Percentiles rank a stretch among this genome's conserved stretches.
These are phyloP conservation scores for Plasmodium reichenowi DNA, from an alignment of 169 alveolate genomes.

Conservation along the genomic window DNA sequence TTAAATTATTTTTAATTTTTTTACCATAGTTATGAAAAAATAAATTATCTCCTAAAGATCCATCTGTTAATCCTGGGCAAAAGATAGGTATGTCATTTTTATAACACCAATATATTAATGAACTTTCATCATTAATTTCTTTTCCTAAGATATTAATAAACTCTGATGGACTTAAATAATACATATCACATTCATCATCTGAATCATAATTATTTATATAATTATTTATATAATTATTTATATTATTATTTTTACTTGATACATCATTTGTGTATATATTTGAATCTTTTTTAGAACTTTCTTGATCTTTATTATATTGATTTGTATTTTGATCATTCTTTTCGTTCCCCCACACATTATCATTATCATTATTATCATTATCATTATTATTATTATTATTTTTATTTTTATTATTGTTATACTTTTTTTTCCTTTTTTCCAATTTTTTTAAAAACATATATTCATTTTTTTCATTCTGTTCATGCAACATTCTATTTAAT, in stretches of 20 bases:
- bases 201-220: neutral
- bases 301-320: no score
- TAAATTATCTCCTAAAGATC: constrained; percentile 98
- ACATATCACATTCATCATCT: constrained; percentile 83
- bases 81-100: constrained; percentile 98
- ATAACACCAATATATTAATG: constrained; percentile 98
- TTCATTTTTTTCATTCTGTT: constrained; percentile 84
- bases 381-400: neutral
- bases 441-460: constrained; percentile 35
- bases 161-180: constrained; percentile 90
- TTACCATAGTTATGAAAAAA: constrained; percentile 90
- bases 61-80: constrained; percentile 99
- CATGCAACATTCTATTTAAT: constrained; percentile 94
- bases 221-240: no score
- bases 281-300: no score
- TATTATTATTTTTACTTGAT: no score
- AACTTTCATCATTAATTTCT: constrained; percentile 95
- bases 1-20: constrained; percentile 84
- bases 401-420: neutral
- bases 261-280: no score
- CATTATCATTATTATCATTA: no score
- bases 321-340: no score
- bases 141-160: constrained; percentile 96
- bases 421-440: constrained; percentile 16
- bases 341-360: no score